Evolutionary conservation across 768 basidiomycete genomes (phyloP).

Genomic region (Kwoniella botswanensis): DNA sequence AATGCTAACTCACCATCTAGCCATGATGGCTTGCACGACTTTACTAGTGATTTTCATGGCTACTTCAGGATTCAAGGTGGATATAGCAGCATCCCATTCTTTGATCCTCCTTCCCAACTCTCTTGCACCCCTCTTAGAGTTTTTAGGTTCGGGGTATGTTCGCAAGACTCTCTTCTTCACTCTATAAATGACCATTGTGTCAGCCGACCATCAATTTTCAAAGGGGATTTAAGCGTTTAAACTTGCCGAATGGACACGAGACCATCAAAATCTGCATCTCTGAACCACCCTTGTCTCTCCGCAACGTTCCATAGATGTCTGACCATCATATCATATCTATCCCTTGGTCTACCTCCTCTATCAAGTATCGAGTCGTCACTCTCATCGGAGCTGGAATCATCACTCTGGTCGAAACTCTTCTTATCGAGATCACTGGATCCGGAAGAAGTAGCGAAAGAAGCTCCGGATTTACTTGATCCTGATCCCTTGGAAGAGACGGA

Average conservation of each 20-base stretch:
- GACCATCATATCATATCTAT: slow-evolving; percentile 54
- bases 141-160: slow-evolving; percentile 43
- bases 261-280: slow-evolving; percentile 51
- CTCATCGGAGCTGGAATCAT: slow-evolving; percentile 22
- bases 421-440: slow-evolving; percentile 19
- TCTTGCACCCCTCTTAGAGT: slow-evolving; percentile 32
- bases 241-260: slow-evolving; percentile 54
- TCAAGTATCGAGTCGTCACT: slow-evolving; percentile 34
- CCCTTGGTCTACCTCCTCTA: slow-evolving; percentile 30
- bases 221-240: not conserved
- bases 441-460: slow-evolving; percentile 17
- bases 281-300: slow-evolving; percentile 53
- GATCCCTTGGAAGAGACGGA: slow-evolving; percentile 30
- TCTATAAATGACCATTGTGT: slow-evolving; percentile 14
- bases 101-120: slow-evolving; percentile 40
- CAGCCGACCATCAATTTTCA: too few species aligned
- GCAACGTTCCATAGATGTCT: slow-evolving; percentile 52
- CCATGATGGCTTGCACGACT: slow-evolving; percentile 34
- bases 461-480: slow-evolving; percentile 11
- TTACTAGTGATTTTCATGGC: slow-evolving; percentile 73
- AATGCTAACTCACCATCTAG: slow-evolving; percentile 44
- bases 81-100: slow-evolving; percentile 54
- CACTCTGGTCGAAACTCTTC: slow-evolving; percentile 26
- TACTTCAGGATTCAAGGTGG: slow-evolving; percentile 72
- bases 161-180: slow-evolving; percentile 45